Evolutionary conservation across 1,284 basidiomycete species (phyloP).

Genomic region (Fomitopsis palustris): DNA sequence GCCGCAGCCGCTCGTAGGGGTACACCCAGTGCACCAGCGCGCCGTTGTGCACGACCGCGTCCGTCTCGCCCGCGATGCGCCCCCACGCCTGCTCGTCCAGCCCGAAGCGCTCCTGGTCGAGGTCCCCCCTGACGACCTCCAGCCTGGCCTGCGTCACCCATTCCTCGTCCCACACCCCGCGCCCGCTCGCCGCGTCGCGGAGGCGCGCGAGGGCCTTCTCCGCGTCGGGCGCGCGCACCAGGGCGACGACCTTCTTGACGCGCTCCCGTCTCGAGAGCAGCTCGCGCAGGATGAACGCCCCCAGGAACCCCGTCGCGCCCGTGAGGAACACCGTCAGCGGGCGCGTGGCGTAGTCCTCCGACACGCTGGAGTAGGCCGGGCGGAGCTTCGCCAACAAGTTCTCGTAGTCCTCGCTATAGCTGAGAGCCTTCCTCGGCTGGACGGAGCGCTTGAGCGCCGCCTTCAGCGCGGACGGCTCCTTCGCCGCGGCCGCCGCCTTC

Average conservation of each 20-base stretch:
- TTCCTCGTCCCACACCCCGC: slow-evolving; percentile 90
- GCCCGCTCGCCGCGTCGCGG: slow-evolving; percentile 73
- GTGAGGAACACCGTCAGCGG: slow-evolving; percentile 88
- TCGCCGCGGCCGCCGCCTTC: slow-evolving; percentile 19
- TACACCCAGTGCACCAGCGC: slow-evolving; percentile 99
- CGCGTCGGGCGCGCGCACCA: slow-evolving; percentile 74
- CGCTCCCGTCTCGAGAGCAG: slow-evolving; percentile 61
- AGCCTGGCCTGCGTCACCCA: slow-evolving; percentile 76
- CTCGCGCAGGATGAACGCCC: slow-evolving; percentile 88
- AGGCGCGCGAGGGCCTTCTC: slow-evolving; percentile 72
- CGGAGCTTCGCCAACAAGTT: slow-evolving; percentile 58
- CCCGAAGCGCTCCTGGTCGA: slow-evolving; percentile 78
- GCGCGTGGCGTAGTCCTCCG: slow-evolving; percentile 49
- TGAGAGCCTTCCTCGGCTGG: slow-evolving; percentile 30
- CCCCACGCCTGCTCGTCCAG: slow-evolving; percentile 67
- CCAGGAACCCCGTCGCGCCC: slow-evolving; percentile 96
- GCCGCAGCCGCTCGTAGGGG: slow-evolving; percentile 91
- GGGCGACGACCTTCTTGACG: slow-evolving; percentile 88
- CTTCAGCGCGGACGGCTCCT: not conserved
- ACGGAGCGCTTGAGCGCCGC: slow-evolving; percentile 20
- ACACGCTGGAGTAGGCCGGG: slow-evolving; percentile 54
- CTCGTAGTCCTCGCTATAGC: slow-evolving; percentile 84
- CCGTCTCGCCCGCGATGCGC: slow-evolving; percentile 70
- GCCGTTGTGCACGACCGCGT: slow-evolving; percentile 93
- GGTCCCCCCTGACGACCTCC: slow-evolving; percentile 88